Conservation (phyloP, 352 stramenopile genomes). For the Phytophthora litchii region DNA sequence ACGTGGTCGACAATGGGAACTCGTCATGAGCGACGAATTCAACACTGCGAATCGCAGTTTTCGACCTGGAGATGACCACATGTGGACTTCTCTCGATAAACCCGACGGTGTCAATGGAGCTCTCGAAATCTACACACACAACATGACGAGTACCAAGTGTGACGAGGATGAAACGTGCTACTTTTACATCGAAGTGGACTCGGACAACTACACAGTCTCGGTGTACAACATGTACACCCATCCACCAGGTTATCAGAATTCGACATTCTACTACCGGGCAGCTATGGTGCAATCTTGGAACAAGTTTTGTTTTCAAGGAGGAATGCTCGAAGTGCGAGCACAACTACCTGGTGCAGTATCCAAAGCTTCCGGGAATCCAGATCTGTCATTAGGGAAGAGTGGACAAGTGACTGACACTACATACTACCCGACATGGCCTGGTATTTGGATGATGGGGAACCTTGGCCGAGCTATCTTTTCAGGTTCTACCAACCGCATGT, state of each 20-base stretch:
- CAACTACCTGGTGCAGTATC: slow-evolving; percentile 84
- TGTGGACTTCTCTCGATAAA: slow-evolving; percentile 95
- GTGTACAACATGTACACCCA: slow-evolving; percentile 69
- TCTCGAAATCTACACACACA: slow-evolving; percentile 91
- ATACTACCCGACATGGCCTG: slow-evolving; percentile 92
- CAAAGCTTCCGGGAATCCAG: slow-evolving; percentile 55
- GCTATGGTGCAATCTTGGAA: slow-evolving; percentile 93
- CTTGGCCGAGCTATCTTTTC: slow-evolving; percentile 95
- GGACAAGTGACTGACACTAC: slow-evolving; percentile 53
- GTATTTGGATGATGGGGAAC: slow-evolving; percentile 98
- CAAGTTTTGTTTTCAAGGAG: slow-evolving; percentile 94
- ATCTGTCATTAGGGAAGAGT: slow-evolving; percentile 53
- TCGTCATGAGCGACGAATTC: slow-evolving; percentile 96
- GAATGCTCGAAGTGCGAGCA: slow-evolving; percentile 92
- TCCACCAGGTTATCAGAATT: slow-evolving; percentile 52
- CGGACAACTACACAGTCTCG: slow-evolving; percentile 40
- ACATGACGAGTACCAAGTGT: slow-evolving; percentile 63
- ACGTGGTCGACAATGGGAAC: slow-evolving; percentile 50
- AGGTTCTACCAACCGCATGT: slow-evolving; percentile 93
- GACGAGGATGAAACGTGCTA: slow-evolving; percentile 55
- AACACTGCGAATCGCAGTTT: slow-evolving; percentile 90
- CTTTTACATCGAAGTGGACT: slow-evolving; percentile 49
- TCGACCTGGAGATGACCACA: slow-evolving; percentile 90
- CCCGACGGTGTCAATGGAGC: slow-evolving; percentile 92
- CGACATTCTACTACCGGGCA: slow-evolving; percentile 60